Base-by-base conservation (phyloP, 2,329 filamentous ascomycete genomes). In the Colletotrichum noveboracense region DNA sequence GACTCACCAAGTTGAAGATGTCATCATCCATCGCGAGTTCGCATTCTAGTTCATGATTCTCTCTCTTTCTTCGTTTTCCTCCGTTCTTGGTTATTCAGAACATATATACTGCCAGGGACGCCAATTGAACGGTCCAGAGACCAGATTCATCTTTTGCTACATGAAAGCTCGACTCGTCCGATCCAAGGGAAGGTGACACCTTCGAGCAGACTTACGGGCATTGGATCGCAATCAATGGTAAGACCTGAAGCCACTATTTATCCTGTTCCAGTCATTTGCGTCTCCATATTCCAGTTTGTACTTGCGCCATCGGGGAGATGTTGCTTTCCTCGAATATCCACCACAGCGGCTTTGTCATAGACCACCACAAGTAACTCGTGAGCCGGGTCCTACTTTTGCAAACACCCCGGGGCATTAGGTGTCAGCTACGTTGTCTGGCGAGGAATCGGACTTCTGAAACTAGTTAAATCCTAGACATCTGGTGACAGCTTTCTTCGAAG, bases 11-110 rank as follows among this genome's bases (percentile, higher is more conserved):
- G n/a, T 48, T 48, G 4, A 48, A 4, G 43, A 21, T 21, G 43
- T 3, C 43, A 21, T 2, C 6, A 6, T 4, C 0, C 2, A 48
- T 21, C 10, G 1, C 2, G 3, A 10, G 7, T 38, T 38, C 4
- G 16, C 36, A 38, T 38, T 38, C 14, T 38, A 38, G 7, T 38
- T 5, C 5, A 9, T 18, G 4, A 7, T 38, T 38, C 16, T 48
- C n/a, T 7, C 6, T 7, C 10, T 6, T 13, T 48, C 18, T 43
- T 6, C n/a, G n/a, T n/a, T n/a, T n/a, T n/a, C n/a, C n/a, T n/a
- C n/a, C n/a, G n/a, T n/a, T n/a, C n/a, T n/a, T n/a, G n/a, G n/a
- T n/a, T n/a, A n/a, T n/a, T n/a, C n/a, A n/a, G n/a, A n/a, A n/a
- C n/a, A n/a, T n/a, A n/a, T n/a, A n/a, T 48, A 7, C 18, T 13